Evolutionary conservation across 257 asterid genomes (phyloP).

Genomic region (Solanum stenotomum): DNA sequence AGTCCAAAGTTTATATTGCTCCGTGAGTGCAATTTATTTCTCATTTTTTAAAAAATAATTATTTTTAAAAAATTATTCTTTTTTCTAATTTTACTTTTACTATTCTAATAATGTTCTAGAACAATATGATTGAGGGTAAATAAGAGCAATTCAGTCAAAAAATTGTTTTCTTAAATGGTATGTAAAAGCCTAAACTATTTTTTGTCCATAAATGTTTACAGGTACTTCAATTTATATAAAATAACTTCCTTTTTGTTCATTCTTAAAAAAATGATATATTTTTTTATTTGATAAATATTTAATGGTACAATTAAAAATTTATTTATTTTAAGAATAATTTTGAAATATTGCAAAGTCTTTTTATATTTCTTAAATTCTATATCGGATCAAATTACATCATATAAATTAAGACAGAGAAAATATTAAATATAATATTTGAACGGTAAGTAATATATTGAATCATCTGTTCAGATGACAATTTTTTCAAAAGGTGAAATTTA

Average conservation of each 20-base stretch:
- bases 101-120: not conserved
- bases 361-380: no score
- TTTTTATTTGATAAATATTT: no score
- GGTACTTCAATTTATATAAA: no score
- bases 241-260: no score
- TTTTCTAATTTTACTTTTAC: not conserved
- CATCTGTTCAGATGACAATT: not conserved
- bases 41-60: not conserved
- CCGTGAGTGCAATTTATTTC: not conserved
- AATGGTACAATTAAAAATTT: no score
- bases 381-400: no score
- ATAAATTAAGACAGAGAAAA: no score
- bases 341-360: no score
- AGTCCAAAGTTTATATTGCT: not conserved
- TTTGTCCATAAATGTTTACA: no score
- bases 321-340: no score
- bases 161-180: not conserved
- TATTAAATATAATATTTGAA: not conserved
- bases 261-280: no score
- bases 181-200: no score
- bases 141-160: not conserved
- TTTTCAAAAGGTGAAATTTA: not conserved
- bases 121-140: not conserved
- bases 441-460: not conserved
- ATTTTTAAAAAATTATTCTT: not conserved